Evolutionary conservation across 805 yeast species (phyloP), one percentile per base, ranked within the genome.

Genomic region (Ogataea saltuana): DNA sequence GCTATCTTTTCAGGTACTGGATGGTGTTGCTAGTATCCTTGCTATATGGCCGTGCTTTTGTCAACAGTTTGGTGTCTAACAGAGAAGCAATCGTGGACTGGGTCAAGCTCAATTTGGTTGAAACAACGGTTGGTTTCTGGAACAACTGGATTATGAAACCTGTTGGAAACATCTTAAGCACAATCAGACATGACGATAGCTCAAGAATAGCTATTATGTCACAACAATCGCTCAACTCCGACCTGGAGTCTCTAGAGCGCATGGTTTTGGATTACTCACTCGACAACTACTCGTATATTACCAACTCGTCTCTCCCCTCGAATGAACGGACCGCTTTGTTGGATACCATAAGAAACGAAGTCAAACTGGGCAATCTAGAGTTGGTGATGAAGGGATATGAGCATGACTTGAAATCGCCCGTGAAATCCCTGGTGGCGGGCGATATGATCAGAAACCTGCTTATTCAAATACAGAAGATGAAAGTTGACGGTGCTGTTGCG

Each of bases 391-490:
- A 80, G 33, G 78, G 80, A 23, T 93, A 93, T 60, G 98, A 91
- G 57, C 55, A 66, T 19, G 91, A 88, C 51, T 68, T 93, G 45
- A 76, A 80, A 45, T 61, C 70, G 5, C 98, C 98, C 0, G 58
- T 89, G 35, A 73, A 70, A 42, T 80, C 83, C 27, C 53, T 82
- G 2, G 45, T 89, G 2, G 44, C 68, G 2, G 99, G 98, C 4
- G 78, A 81, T 44, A 72, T 91, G 50, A 64, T 89, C 7, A 74
- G 96, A 42, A 81, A 90, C 12, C 63, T 93, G 34, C 67, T 93
- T 56, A 90, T 91, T 49, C 98, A 93, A 63, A 71, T 93, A n/a
- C 99, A 91, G 63, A 91, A 93, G 65, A 84, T 96, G 10, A 91
- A 91, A 64, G 97, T 93, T 6, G 99, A 91, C 61, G 96, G 96